Base-by-base conservation (phyloP, 371 early-diverging fungal genomes). In the Circinella minor region DNA sequence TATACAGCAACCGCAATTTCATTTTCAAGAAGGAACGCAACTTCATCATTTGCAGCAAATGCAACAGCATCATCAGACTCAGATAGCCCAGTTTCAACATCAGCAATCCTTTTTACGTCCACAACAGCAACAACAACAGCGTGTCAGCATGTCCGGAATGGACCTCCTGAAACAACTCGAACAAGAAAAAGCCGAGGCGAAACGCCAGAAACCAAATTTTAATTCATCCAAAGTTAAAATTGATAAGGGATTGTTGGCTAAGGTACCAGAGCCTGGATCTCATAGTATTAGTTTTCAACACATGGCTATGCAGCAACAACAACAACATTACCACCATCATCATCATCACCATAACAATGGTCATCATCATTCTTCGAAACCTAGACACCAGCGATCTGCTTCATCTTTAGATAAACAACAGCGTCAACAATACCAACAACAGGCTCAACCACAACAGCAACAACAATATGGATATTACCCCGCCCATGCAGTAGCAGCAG, bases 221-320 rank as follows among this genome's bases (percentile, higher is more conserved):
- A 74, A 80, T 54, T 66, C 79, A 49, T 77, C 79, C 34, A 71
- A 83, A 49, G 79, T 77, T 9, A 81, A 78, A 46, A 81, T 84
- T 43, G 80, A 84, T 71, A 70, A 70, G 48, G 84, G 84, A 8
- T 65, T 84, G 11, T 65, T 84, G 36, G 79, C 79, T 55, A 76
- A 73, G 59, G 49, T 84, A 48, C 84, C 84, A 38, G 79, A 81
- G 60, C 76, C 82, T 1, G 84, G 84, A 3, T 71, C 82, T 15
- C 81, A 80, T 39, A 84, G 74, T 47, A 75, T 80, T 34, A 81
- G 77, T 55, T 84, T 84, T 59, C 85, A 84, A 43, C 79, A 78
- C 49, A 67, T 81, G 43, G 72, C 72, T 14, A 70, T 55, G 55
- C 65, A 71, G 11, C 73, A 81, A 11, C 73, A 75, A 34, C 65